A percentile compares a stretch with the other conserved stretches of the same genome.
Evolutionary conservation across 305 asterid species (phyloP).

Genomic region (Fraxinus latifolia): DNA sequence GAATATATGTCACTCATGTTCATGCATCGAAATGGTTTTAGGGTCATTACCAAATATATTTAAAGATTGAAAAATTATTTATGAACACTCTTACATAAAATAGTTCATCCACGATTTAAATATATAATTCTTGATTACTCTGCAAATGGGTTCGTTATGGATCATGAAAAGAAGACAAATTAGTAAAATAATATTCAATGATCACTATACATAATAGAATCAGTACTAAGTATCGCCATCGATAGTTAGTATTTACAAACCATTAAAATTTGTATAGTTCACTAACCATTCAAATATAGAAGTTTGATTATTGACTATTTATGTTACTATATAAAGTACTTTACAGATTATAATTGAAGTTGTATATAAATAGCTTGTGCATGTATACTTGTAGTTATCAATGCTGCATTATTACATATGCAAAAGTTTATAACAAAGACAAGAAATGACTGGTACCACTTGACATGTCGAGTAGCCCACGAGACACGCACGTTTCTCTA

Average conservation of each 20-base stretch:
- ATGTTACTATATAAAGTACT: neutral
- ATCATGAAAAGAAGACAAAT: no score
- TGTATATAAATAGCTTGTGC: neutral
- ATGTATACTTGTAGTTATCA: neutral
- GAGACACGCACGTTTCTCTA: constrained; percentile 48
- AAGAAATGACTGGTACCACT: constrained; percentile 36
- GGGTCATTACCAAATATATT: neutral
- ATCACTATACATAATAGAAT: no score
- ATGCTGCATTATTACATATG: neutral
- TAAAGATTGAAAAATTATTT: no score
- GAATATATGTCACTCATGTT: neutral
- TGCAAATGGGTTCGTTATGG: neutral
- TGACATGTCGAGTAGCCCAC: constrained; percentile 40
- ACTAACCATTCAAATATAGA: no score
- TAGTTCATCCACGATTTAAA: no score
- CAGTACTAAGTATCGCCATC: no score
- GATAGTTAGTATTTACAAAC: no score
- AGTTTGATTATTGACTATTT: no score
- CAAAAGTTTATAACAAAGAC: constrained; percentile 41
- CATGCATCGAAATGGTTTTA: neutral
- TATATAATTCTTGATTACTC: neutral
- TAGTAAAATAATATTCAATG: no score
- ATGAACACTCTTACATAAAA: no score
- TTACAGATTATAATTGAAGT: neutral
- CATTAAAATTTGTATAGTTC: neutral